Conservation (phyloP, 495 filamentous ascomycete species). For the Talaromyces stipitatus region DNA sequence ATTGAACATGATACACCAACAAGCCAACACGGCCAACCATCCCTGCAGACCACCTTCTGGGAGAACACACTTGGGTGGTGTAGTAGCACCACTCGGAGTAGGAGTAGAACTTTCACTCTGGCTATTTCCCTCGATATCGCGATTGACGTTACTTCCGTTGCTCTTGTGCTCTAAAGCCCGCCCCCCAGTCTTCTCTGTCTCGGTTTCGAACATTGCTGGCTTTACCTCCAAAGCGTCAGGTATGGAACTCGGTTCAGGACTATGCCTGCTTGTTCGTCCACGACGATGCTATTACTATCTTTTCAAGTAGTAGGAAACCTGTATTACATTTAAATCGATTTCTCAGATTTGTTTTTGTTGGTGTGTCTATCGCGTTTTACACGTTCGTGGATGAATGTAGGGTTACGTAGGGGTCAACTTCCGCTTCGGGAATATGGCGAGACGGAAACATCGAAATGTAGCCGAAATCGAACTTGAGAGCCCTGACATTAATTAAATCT, state of each 20-base stretch:
- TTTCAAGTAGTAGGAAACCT: background rate
- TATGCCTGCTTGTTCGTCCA: background rate
- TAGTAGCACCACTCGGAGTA: background rate
- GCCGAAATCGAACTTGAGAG: background rate
- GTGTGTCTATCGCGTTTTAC: background rate
- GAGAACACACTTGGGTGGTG: slow-evolving; percentile 17
- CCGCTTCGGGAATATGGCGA: background rate
- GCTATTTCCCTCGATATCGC: background rate
- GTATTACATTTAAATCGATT: background rate
- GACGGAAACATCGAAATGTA: background rate
- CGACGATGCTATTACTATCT: background rate
- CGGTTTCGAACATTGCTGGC: background rate
- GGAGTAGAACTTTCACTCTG: background rate
- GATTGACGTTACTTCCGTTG: background rate
- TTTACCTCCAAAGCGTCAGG: background rate
- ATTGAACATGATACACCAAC: slow-evolving; percentile 48
- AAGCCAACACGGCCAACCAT: slow-evolving; percentile 50
- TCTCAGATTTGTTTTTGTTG: background rate
- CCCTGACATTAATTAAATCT: too few relatives aligned
- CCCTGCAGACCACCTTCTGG: slow-evolving; percentile 48
- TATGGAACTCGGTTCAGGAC: background rate
- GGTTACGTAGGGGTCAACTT: background rate
- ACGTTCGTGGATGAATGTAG: background rate
- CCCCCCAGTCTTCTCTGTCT: background rate
- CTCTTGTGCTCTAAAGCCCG: background rate